These are phyloP conservation scores for Penicillium nucicola DNA, from an alignment of 495 filamentous ascomycete species.

Conservation along the genomic window DNA sequence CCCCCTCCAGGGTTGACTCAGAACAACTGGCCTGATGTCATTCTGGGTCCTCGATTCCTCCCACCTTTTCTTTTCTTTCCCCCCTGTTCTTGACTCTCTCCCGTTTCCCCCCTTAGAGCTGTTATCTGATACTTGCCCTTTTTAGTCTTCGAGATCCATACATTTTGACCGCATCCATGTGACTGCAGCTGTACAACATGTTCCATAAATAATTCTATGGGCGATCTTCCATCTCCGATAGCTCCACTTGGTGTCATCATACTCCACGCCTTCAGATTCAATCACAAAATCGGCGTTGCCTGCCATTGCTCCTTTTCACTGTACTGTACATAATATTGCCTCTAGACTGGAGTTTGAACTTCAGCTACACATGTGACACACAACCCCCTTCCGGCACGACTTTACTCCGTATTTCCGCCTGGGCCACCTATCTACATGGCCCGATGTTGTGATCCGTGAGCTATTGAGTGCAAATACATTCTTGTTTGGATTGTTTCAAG, in stretches of 20 bases:
- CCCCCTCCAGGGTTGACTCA: background rate
- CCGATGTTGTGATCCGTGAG: no score
- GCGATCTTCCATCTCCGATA: constrained; percentile 17
- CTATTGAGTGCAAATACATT: no score
- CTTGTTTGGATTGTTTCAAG: no score
- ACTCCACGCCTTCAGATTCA: constrained; percentile 7
- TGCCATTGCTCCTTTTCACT: no score
- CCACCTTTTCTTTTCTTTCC: constrained; percentile 7
- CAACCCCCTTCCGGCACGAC: background rate
- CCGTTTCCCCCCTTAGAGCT: no score
- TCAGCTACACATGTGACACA: background rate
- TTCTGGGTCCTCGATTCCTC: constrained; percentile 12
- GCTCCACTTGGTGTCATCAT: constrained; percentile 16
- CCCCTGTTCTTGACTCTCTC: no score
- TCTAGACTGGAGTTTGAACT: no score
- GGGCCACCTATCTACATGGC: no score
- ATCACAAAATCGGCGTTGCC: background rate
- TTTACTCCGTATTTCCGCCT: no score
- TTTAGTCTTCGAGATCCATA: no score
- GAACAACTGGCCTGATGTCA: constrained; percentile 22
- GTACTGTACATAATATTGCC: no score
- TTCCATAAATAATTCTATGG: constrained; percentile 1
- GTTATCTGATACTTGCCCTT: no score
- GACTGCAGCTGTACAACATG: background rate
- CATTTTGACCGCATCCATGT: background rate